Evolutionary conservation across 805 yeast species (phyloP), one percentile per base, ranked within the genome.

Genomic region (Candida nonsorbophila): DNA sequence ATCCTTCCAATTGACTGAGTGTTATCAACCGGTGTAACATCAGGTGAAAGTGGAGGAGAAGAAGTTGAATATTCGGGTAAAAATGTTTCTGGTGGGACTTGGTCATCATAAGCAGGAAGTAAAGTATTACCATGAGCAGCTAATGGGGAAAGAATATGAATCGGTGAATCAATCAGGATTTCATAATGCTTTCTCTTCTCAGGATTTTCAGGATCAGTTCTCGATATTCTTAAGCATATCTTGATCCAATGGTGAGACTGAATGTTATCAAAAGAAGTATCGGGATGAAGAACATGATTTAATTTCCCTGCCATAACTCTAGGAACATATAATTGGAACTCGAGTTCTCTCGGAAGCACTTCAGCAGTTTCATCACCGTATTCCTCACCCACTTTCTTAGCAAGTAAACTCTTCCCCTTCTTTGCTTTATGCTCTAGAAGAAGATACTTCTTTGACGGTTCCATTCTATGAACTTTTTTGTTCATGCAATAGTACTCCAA

Each of bases 201-300:
- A 3, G 61, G 53, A 25, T 62, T 57, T 2, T 67, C 64, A 3
- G 77, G 72, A 24, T 82, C 78, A n/a, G 67, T 49, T 41, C 72
- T 74, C 4, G 95, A 84, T 22, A 92, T 64, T 29, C 97, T 62
- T 29, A 92, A 58, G 39, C 94, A 82, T 10, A 92, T 72, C 57
- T 92, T 92, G 45, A 92, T 78, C 97, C 98, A 92, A 58, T 92
- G 99, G 46, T 84, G 90, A 5, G 92, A 72, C 57, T 86, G 88
- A 38, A 92, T 86, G 43, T 77, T 78, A 14, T 72, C 74, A 42
- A 71, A 80, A 3, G 84, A 75, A 0, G 96, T 84, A 54, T 92
- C 94, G 1, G 97, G 95, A 45, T 86, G 95, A 16, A 82, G 55
- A 16, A 41, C 33, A 25, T 49, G 49, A 34, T 62, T 67, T 30